Base-by-base conservation (phyloP, 2,329 filamentous ascomycete genomes). In the Cryphonectria naterciae region DNA sequence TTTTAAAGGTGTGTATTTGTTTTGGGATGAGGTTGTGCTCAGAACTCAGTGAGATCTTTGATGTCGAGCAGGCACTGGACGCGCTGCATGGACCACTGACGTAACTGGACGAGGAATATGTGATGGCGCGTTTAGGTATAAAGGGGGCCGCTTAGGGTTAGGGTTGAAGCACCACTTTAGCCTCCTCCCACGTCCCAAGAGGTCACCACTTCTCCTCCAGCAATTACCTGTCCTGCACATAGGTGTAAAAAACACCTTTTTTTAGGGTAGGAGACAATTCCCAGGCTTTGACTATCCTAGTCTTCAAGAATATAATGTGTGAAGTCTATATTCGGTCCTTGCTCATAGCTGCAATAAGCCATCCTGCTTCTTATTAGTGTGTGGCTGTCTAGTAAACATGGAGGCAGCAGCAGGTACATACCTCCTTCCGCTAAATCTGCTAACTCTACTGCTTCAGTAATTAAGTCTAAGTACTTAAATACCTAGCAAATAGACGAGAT, bases 341-440 rank as follows among this genome's bases (percentile, higher is more conserved):
- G 19, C 22, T 28, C 28, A n/a, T 39, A 41, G 62, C 54, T 41
- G 62, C 58, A n/a, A 39, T 22, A 35, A 19, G 58, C 58, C 8
- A 22, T 37, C 19, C 58, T 61, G 58, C 58, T 35, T 61, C 58
- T 39, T 61, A 61, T 39, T 61, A 61, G 35, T 39, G 58, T 39
- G 35, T 61, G 32, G 4, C 8, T 35, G 25, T 39, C 28, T n/a
- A n/a, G 22, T 22, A 6, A n/a, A 49, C 11, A 7, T 19, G 15
- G 58, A 39, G 58, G 19, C 39, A 39, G 19, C 54, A 58, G 35
- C 35, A 61, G 58, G 15, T 22, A 22, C 35, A 22, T 39, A 8
- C 32, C 22, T 39, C 32, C 58, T 61, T 22, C 58, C 58, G 19
- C 32, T 6, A 37, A 28, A 3, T n/a, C 17, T 37, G 19, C 58